A percentile compares a stretch with the other conserved stretches of the same genome.
Evolutionary conservation across 169 alveolate genomes (phyloP).

Genomic region (Babesia bigemina): DNA sequence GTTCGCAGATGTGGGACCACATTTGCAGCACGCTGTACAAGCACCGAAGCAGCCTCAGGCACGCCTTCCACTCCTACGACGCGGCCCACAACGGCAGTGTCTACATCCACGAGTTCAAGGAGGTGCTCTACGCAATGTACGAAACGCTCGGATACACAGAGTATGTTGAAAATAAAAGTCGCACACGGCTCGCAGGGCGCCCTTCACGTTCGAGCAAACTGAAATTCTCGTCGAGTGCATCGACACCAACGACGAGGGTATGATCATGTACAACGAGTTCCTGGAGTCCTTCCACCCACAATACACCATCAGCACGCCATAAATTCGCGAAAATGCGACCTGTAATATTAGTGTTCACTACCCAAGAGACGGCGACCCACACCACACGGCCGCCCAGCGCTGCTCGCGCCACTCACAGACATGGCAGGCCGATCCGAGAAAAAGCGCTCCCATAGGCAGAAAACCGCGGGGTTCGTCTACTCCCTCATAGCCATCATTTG

Average conservation of each 20-base stretch:
- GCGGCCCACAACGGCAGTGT: constrained; percentile 52
- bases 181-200: constrained; percentile 54
- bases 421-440: constrained; percentile 70
- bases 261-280: constrained; percentile 67
- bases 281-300: constrained; percentile 65
- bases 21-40: constrained; percentile 63
- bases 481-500: constrained; percentile 12
- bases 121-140: constrained; percentile 58
- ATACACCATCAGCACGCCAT: constrained; percentile 16
- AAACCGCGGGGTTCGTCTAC: constrained; percentile 36
- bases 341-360: not conserved
- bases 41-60: constrained; percentile 61
- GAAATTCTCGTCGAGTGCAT: constrained; percentile 68
- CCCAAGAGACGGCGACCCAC: not conserved
- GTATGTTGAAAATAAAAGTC: constrained; percentile 12
- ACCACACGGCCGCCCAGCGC: not conserved
- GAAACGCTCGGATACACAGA: constrained; percentile 52
- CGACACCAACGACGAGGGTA: constrained; percentile 69
- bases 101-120: constrained; percentile 68
- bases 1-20: constrained; percentile 65
- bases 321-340: constrained; percentile 1
- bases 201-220: constrained; percentile 66
- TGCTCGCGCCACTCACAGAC: constrained; percentile 1
- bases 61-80: constrained; percentile 64
- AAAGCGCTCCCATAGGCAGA: constrained; percentile 55